phyloP scores from a whole-genome alignment of 495 filamentous ascomycete genomes.

The Tuber indicum region DNA sequence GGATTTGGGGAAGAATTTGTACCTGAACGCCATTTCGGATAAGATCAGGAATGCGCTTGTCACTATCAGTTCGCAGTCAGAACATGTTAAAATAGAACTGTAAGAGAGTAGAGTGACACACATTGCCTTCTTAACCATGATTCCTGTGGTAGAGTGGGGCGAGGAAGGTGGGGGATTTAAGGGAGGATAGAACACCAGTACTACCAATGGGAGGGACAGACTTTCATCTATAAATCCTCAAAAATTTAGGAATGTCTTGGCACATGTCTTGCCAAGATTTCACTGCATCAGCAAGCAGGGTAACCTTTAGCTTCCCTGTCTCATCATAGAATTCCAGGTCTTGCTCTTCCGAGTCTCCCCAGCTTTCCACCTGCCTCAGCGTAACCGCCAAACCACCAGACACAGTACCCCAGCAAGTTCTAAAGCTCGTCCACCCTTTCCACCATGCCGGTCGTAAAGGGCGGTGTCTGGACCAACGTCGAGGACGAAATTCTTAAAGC shows the following conservation, averaged over 20 bases:
- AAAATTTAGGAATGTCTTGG: neutral
- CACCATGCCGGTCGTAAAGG: conserved; percentile 94
- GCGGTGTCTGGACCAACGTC: conserved; percentile 80
- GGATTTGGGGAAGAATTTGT: conserved; percentile 8
- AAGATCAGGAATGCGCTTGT: conserved; percentile 90
- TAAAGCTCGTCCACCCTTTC: conserved; percentile 28
- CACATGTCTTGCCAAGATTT: neutral
- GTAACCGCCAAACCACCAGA: conserved; percentile 51
- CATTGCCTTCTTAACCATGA: conserved; percentile 53
- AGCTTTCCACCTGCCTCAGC: conserved; percentile 43
- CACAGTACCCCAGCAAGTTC: conserved; percentile 51
- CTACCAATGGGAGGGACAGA: neutral
- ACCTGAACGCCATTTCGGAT: conserved; percentile 87
- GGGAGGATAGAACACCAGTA: neutral
- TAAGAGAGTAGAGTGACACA: conserved; percentile 47
- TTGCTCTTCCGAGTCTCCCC: neutral
- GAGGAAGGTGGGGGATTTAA: neutral
- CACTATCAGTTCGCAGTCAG: conserved; percentile 48
- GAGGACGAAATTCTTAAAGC: conserved; percentile 96
- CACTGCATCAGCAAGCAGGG: neutral
- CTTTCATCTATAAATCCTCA: neutral
- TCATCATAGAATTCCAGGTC: neutral
- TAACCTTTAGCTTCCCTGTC: neutral
- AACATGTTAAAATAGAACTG: neutral
- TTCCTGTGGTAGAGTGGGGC: neutral